phyloP scores from a whole-genome alignment of 2,329 filamentous ascomycete species.

The Ascochyta pisi region DNA sequence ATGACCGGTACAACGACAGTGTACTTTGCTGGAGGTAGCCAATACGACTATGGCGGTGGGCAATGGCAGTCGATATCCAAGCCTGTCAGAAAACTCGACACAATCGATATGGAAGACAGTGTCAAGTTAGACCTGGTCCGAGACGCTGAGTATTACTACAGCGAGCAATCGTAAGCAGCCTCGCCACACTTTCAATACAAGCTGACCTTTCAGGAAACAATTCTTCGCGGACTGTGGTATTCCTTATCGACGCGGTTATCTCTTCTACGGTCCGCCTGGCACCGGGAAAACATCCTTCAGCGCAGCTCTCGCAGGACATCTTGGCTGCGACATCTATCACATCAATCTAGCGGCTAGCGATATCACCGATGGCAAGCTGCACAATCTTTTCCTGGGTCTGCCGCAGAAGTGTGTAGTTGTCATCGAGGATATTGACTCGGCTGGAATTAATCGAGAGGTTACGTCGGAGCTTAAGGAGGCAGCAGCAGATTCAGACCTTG shows the following conservation, averaged over 20 bases:
- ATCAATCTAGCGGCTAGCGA: slow-evolving; percentile 44
- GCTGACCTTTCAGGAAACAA: slow-evolving; percentile 9
- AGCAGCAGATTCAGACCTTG: slow-evolving; percentile 3
- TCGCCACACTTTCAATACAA: not conserved
- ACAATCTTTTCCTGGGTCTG: slow-evolving; percentile 42
- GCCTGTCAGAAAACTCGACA: slow-evolving; percentile 36
- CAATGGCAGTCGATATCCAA: slow-evolving; percentile 36
- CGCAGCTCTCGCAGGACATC: slow-evolving; percentile 46
- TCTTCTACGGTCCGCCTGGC: slow-evolving; percentile 51
- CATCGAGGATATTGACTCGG: slow-evolving; percentile 52
- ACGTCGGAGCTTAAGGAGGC: not conserved
- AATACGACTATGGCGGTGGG: slow-evolving; percentile 14
- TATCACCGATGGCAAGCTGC: slow-evolving; percentile 40
- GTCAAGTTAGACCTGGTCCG: slow-evolving; percentile 39
- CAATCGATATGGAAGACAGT: slow-evolving; percentile 41
- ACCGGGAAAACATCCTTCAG: slow-evolving; percentile 52
- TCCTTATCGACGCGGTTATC: slow-evolving; percentile 47
- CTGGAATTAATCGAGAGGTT: slow-evolving; percentile 38
- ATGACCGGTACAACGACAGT: slow-evolving; percentile 34
- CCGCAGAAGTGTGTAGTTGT: slow-evolving; percentile 49
- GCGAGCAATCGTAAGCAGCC: slow-evolving; percentile 30
- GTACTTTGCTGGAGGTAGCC: slow-evolving; percentile 31
- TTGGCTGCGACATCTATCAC: slow-evolving; percentile 49
- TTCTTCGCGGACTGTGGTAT: slow-evolving; percentile 48
- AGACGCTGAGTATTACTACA: slow-evolving; percentile 50